phyloP scores from a whole-genome alignment of 2,329 filamentous ascomycete genomes.

The Clarireedia hainanense region DNA sequence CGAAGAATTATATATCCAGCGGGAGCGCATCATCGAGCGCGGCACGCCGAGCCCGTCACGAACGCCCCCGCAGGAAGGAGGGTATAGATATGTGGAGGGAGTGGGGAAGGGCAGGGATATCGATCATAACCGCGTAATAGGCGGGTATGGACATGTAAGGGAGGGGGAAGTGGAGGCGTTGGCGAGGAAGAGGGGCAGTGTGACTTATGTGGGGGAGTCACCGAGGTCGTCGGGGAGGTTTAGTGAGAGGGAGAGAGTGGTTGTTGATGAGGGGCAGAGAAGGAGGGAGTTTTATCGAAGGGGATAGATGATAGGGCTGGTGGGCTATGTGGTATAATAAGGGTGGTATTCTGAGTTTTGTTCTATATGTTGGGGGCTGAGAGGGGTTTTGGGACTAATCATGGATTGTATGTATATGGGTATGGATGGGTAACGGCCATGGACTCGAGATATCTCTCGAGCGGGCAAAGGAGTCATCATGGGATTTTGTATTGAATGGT shows the following conservation, averaged over 20 bases:
- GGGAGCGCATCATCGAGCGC: constrained; percentile 1
- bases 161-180: neutral
- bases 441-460: no score
- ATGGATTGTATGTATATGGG: no score
- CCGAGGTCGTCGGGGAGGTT: neutral
- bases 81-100: constrained; percentile 1
- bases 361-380: no score
- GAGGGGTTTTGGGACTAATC: no score
- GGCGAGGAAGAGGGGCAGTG: neutral
- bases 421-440: no score
- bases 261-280: constrained; percentile 2
- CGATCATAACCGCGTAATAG: neutral
- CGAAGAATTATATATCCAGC: constrained; percentile 1
- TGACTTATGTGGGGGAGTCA: neutral
- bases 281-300: neutral
- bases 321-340: neutral
- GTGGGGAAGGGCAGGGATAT: neutral
- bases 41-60: neutral
- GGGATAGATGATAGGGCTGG: neutral
- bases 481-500: no score
- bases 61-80: neutral
- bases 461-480: no score
- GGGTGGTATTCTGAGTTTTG: no score
- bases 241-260: neutral
- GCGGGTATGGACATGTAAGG: neutral